phyloP scores from a whole-genome alignment of 2,329 filamentous ascomycete species.

The Cladosporium colombiae region DNA sequence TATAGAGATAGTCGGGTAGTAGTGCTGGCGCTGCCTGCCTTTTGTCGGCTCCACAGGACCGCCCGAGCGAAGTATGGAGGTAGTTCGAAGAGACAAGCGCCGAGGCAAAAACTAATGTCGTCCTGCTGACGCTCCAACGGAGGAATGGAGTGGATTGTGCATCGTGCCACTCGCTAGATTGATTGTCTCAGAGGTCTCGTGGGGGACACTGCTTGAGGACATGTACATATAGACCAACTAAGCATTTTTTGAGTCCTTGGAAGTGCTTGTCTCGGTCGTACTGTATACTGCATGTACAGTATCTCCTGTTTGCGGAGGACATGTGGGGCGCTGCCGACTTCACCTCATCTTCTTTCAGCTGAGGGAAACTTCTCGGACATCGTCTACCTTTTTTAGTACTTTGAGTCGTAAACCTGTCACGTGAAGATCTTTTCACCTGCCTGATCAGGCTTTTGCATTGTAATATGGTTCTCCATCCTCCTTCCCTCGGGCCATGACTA shows the following conservation, averaged over 20 bases:
- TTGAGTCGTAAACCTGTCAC: neutral
- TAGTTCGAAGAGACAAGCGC: neutral
- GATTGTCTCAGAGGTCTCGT: neutral
- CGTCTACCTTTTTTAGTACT: neutral
- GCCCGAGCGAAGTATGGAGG: neutral
- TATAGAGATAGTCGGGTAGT: neutral
- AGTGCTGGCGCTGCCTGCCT: neutral
- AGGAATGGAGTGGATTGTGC: neutral
- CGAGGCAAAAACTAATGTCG: neutral
- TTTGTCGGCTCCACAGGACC: neutral
- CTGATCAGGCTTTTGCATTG: neutral
- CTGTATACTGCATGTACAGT: too few relatives aligned
- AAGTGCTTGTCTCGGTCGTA: too few relatives aligned
- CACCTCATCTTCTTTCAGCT: neutral
- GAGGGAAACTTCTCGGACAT: neutral
- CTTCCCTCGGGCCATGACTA: neutral
- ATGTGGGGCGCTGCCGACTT: neutral
- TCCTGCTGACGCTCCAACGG: neutral
- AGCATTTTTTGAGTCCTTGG: too few relatives aligned
- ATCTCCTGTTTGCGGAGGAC: neutral
- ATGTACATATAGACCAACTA: too few relatives aligned
- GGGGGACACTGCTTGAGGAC: too few relatives aligned
- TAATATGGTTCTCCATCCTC: neutral
- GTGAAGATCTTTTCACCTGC: neutral
- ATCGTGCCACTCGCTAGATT: neutral